These are phyloP conservation scores for Saraca asoca DNA, from an alignment of 331 rosid genomes.

Conservation along the genomic window DNA sequence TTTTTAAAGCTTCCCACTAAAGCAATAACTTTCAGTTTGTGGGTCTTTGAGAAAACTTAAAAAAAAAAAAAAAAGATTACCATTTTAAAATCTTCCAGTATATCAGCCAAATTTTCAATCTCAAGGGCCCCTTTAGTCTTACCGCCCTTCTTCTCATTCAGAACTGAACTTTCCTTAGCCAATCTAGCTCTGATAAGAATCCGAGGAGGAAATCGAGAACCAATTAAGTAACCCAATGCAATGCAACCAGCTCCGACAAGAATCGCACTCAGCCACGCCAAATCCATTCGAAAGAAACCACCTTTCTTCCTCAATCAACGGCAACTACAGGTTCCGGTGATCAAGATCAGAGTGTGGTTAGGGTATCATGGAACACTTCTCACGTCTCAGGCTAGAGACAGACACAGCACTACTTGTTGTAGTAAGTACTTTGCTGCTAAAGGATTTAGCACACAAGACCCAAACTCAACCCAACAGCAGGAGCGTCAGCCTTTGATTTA, in stretches of 20 bases:
- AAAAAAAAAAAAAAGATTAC: conserved; percentile 32
- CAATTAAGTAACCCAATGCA: conserved; percentile 78
- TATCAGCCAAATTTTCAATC: conserved; percentile 72
- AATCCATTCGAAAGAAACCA: conserved; percentile 48
- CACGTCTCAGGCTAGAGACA: no score
- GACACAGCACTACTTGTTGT: no score
- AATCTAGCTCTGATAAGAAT: conserved; percentile 40
- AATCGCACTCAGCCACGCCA: conserved; percentile 77
- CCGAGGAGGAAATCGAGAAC: conserved; percentile 62
- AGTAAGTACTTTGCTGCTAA: no score
- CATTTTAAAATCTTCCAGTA: conserved; percentile 86
- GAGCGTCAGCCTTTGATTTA: no score
- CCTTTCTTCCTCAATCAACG: background rate
- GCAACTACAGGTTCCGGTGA: no score
- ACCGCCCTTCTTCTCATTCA: conserved; percentile 33
- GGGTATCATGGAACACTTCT: no score
- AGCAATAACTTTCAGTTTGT: background rate
- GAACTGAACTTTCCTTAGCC: conserved; percentile 38
- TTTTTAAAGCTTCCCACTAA: conserved; percentile 13
- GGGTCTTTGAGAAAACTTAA: conserved; percentile 2
- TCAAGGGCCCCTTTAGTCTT: conserved; percentile 63
- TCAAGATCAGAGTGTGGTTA: no score
- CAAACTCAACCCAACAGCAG: no score
- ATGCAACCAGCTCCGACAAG: conserved; percentile 87
- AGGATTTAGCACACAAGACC: no score